phyloP scores from a whole-genome alignment of 2,329 filamentous ascomycete genomes.

The Sporothrix globosa region DNA sequence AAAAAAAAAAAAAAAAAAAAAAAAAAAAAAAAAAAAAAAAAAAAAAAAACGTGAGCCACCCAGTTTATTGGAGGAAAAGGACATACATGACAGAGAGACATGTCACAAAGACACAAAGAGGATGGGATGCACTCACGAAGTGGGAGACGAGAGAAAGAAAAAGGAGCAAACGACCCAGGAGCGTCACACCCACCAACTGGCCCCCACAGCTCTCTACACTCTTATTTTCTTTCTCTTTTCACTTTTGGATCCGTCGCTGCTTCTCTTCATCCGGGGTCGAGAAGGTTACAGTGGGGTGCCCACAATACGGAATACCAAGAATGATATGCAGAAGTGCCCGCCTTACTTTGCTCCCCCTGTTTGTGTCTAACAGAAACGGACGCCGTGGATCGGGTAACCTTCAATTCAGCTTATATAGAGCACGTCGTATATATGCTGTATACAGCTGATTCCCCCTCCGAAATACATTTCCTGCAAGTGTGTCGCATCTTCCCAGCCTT shows the following conservation, averaged over 20 bases:
- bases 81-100: background rate
- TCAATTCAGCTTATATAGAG: background rate
- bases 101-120: background rate
- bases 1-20: background rate
- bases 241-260: background rate
- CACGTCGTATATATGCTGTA: too few species aligned
- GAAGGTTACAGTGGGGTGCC: conserved; percentile 13
- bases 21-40: too few species aligned
- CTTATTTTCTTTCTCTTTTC: background rate
- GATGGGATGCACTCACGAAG: background rate
- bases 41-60: background rate
- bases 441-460: background rate
- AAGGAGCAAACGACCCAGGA: conserved; percentile 6
- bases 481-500: background rate
- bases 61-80: background rate
- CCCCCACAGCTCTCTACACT: background rate
- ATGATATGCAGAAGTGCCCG: conserved; percentile 8
- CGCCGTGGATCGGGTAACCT: background rate
- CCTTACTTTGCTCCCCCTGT: background rate
- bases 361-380: conserved; percentile 9
- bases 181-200: conserved; percentile 8
- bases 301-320: background rate
- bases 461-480: background rate
- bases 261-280: background rate
- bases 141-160: background rate